These are phyloP conservation scores for Colletotrichum tanaceti DNA, from an alignment of 2,329 filamentous ascomycete genomes.

Conservation along the genomic window DNA sequence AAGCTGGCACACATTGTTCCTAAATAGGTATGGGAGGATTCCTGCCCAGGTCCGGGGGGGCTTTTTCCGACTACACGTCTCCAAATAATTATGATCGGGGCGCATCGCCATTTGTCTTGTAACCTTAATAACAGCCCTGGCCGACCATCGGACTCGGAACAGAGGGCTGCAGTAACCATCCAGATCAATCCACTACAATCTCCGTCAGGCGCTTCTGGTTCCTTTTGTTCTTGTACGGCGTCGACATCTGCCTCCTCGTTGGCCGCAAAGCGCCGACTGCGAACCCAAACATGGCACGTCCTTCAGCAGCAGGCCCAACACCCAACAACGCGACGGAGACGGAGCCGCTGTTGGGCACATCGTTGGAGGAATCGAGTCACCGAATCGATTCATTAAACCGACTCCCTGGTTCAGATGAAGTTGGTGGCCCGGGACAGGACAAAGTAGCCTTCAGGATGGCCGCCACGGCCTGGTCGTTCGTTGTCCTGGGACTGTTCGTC, in stretches of 20 bases:
- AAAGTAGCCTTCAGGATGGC: not conserved
- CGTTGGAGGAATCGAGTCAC: not conserved
- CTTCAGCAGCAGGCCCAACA: too few species aligned
- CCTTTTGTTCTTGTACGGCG: too few species aligned
- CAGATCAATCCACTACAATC: too few species aligned
- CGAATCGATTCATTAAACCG: too few species aligned
- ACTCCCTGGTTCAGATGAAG: not conserved
- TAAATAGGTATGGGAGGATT: not conserved
- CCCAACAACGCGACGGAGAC: not conserved
- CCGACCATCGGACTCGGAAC: not conserved
- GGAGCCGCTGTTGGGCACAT: not conserved
- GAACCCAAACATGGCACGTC: not conserved
- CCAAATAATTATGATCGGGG: not conserved
- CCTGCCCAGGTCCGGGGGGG: not conserved
- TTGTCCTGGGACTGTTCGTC: slow-evolving; percentile 45
- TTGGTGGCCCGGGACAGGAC: not conserved
- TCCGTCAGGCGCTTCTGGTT: too few species aligned
- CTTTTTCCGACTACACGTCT: not conserved
- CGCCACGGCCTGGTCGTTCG: slow-evolving; percentile 31
- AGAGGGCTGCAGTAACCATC: too few species aligned
- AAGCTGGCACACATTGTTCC: slow-evolving; percentile 12
- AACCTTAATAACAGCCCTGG: not conserved
- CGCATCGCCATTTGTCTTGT: not conserved
- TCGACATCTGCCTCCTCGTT: too few species aligned
- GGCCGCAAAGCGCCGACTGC: too few species aligned